Percentiles rank a stretch among this genome's conserved stretches.
These are phyloP conservation scores for Corchorus capsularis DNA, from an alignment of 345 rosid species.

Conservation along the genomic window DNA sequence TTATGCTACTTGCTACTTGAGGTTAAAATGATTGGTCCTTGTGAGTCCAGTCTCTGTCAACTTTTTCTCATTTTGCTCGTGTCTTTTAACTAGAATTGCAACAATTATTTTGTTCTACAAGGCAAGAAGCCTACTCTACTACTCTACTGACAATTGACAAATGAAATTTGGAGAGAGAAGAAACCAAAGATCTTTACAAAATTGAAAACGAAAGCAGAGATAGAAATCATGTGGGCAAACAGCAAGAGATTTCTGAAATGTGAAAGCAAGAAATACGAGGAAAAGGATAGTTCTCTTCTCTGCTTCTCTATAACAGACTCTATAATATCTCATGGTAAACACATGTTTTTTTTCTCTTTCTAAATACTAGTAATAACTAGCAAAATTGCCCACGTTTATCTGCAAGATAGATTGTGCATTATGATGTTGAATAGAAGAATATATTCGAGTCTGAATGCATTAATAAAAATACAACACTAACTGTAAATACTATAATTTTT, in stretches of 20 bases:
- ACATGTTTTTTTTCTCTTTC: background rate
- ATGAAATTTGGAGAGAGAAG: background rate
- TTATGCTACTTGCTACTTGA: background rate
- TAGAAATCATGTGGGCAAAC: background rate
- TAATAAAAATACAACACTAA: too few species aligned
- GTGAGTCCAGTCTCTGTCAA: background rate
- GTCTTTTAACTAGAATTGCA: background rate
- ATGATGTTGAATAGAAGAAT: background rate
- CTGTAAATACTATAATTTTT: too few species aligned
- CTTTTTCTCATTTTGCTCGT: background rate
- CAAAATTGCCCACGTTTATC: too few species aligned
- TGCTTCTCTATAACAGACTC: background rate
- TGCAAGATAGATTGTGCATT: too few species aligned
- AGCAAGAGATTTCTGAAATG: background rate
- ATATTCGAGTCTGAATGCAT: too few species aligned
- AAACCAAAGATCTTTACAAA: background rate
- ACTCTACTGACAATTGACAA: background rate
- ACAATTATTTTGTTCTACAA: background rate
- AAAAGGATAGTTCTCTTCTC: background rate
- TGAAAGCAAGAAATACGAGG: background rate
- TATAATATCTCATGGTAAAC: background rate
- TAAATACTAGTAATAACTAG: too few species aligned
- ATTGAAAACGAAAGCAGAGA: background rate
- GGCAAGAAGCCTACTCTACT: background rate
- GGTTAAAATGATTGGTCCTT: background rate